Evolutionary conservation across 2,329 filamentous ascomycete genomes (phyloP), one percentile per base, ranked within the genome.

Genomic region (Epichloe sp.): DNA sequence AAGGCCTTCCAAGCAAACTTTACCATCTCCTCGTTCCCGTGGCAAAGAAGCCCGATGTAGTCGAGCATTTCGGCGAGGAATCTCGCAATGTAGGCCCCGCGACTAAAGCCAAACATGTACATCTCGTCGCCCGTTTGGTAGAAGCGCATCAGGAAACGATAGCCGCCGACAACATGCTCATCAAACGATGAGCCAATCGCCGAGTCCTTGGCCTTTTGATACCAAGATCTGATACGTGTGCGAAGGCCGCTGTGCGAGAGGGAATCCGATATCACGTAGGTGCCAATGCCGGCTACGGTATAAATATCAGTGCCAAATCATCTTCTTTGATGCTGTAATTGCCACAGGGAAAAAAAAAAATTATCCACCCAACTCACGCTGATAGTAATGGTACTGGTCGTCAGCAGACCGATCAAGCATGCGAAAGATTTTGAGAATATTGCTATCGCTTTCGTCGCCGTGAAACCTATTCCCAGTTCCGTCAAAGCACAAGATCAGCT

Each of bases 1-100:
- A 88, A 89, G 0, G 84, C 83, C 63, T 86, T 89, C 86, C 87
- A 93, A 0, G 86, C 87, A 62, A 94, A 94, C 4, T 77, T 74
- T 48, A 88, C 81, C 81, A 93, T 84, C 58, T 93, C 88, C 61
- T 94, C 86, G 58, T 94, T 94, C 11, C 88, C 87, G 48, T 86
- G 83, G 12, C 83, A 84, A 14, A 94, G 72, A 0, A 94, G 72
- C 1, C 88, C 88, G 50, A 93, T 82, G 57, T 86, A 83, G 60
- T 93, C 86, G 6, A 93, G 74, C 87, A 91, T 91, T 61, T 93
- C 86, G 0, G 87, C 86, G 0, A 88, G 68, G 59, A 88, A 88
- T 3, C 84, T 78, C 0, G 84, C 85, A 43, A 85, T 84, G 59
- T 88, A 88, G 1, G 83, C 77, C 17, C 85, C 85, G 19, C 85